These are phyloP conservation scores for Mycena citricolor DNA, from an alignment of 1,284 basidiomycete genomes.

Conservation along the genomic window DNA sequence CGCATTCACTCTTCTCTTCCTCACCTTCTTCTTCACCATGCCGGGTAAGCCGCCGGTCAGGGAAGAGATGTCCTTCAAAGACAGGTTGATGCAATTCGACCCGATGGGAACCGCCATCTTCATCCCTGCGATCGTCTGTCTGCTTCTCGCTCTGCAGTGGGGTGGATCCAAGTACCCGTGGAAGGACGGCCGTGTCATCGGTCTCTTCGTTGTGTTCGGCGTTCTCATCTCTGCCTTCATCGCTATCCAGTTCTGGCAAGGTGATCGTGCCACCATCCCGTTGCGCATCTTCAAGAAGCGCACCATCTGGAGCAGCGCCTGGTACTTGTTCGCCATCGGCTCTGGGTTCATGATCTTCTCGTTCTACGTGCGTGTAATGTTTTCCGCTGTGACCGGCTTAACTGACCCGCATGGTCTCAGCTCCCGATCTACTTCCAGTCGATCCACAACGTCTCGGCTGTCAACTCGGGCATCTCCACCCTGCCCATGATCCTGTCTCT, in stretches of 20 bases:
- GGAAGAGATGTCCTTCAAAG: not conserved
- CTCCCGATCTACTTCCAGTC: conserved; percentile 47
- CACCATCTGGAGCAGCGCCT: conserved; percentile 6
- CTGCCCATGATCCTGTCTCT: conserved; percentile 19
- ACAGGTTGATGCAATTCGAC: conserved; percentile 8
- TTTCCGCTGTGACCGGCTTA: not conserved
- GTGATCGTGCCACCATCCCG: conserved; percentile 15
- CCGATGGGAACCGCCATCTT: conserved; percentile 14
- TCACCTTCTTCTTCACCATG: conserved; percentile 11
- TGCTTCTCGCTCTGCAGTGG: conserved; percentile 22
- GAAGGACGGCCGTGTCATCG: conserved; percentile 16
- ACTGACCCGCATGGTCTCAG: not conserved
- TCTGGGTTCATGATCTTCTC: not conserved
- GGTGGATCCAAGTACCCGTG: conserved; percentile 19
- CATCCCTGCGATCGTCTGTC: conserved; percentile 12
- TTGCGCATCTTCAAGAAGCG: conserved; percentile 14
- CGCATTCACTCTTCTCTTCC: conserved; percentile 4
- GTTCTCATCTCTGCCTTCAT: conserved; percentile 15
- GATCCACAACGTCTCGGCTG: conserved; percentile 34
- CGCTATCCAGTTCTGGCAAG: conserved; percentile 12
- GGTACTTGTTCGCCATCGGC: not conserved
- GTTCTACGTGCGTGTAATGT: conserved; percentile 5
- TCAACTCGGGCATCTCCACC: not conserved
- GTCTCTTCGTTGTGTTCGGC: conserved; percentile 18
- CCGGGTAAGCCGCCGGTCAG: not conserved